Evolutionary conservation across 768 basidiomycete species (phyloP).

Genomic region (Fistulinella prunicolor): DNA sequence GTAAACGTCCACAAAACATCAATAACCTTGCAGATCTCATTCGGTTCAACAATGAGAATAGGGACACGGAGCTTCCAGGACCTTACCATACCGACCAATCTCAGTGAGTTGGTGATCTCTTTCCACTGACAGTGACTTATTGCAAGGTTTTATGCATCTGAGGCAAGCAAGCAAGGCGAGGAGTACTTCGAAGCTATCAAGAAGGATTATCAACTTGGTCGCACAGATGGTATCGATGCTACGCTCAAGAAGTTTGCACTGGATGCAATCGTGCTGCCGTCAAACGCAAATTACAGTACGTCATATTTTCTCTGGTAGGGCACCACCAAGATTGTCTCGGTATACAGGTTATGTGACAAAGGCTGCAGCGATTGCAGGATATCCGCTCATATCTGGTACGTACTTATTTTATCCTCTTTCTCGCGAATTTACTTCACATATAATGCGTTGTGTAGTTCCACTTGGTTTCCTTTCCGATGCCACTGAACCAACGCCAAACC

Average conservation of each 20-base stretch:
- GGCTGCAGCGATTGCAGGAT: constrained; percentile 35
- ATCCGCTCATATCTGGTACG: constrained; percentile 35
- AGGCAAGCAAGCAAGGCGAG: constrained; percentile 25
- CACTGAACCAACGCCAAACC: constrained; percentile 26
- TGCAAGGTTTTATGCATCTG: constrained; percentile 21
- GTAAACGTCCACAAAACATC: constrained; percentile 55
- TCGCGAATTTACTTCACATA: constrained; percentile 9
- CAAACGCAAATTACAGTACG: constrained; percentile 11
- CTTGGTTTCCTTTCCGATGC: constrained; percentile 39
- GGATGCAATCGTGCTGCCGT: constrained; percentile 52
- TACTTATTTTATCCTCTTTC: neutral
- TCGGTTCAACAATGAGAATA: constrained; percentile 51
- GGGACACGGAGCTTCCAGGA: constrained; percentile 43
- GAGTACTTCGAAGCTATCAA: constrained; percentile 44
- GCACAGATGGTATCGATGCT: constrained; percentile 53
- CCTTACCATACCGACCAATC: constrained; percentile 37
- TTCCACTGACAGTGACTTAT: neutral
- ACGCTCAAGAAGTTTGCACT: constrained; percentile 43
- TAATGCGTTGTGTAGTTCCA: constrained; percentile 37
- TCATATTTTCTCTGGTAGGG: neutral
- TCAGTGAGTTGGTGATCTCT: constrained; percentile 20
- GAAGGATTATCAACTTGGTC: constrained; percentile 45
- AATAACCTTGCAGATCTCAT: constrained; percentile 56
- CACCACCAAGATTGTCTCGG: neutral
- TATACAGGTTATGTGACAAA: constrained; percentile 25